These are phyloP conservation scores for Cercospora nicotianae DNA, from an alignment of 2,329 filamentous ascomycete species.

Conservation along the genomic window DNA sequence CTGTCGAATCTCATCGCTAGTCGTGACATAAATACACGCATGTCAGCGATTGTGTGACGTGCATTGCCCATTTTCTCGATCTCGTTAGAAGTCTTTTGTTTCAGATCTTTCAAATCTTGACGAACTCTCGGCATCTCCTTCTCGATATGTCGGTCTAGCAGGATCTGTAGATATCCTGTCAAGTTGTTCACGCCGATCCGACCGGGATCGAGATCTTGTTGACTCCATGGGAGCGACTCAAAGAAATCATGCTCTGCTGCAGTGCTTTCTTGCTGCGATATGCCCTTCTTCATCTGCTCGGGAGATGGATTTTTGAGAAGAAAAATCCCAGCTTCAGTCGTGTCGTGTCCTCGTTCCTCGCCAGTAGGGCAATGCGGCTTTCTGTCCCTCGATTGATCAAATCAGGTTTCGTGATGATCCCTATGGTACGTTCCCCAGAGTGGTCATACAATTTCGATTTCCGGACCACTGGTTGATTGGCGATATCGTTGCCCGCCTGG, in stretches of 20 bases:
- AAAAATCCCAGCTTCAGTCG: slow-evolving; percentile 37
- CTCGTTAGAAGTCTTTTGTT: neutral
- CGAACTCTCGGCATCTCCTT: neutral
- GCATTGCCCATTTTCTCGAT: neutral
- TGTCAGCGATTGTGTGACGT: neutral
- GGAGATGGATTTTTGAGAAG: slow-evolving; percentile 36
- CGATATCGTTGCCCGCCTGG: slow-evolving; percentile 47
- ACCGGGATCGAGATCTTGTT: neutral
- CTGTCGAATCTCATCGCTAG: neutral
- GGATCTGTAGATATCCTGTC: neutral
- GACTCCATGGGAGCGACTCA: neutral
- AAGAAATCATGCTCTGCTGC: neutral
- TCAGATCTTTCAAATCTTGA: neutral
- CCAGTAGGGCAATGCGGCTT: slow-evolving; percentile 28
- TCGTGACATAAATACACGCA: neutral
- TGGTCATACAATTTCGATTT: slow-evolving; percentile 42
- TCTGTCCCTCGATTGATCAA: slow-evolving; percentile 36
- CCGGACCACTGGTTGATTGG: slow-evolving; percentile 49
- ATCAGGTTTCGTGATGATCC: slow-evolving; percentile 43
- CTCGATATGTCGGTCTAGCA: neutral
- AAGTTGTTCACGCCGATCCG: neutral
- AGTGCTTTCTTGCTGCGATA: neutral
- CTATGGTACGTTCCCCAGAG: slow-evolving; percentile 38
- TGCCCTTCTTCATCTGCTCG: slow-evolving; percentile 32
- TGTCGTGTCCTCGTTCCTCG: slow-evolving; percentile 28